Base-by-base conservation (phyloP, 208 protist species). In the Trypanosomatidae sp. region DNA sequence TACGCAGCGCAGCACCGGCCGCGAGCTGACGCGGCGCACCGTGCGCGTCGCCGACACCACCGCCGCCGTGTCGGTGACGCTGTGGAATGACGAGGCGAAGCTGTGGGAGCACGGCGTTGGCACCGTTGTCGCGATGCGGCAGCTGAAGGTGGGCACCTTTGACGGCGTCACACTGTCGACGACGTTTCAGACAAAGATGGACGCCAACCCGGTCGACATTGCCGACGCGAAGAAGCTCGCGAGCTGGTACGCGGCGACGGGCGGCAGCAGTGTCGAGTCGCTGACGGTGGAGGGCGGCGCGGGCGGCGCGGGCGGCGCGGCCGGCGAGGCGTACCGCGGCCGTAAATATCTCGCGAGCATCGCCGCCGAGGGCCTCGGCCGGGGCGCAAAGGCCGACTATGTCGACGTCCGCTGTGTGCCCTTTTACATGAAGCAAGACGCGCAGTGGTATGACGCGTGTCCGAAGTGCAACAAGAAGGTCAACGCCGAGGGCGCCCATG, bases 401-500 rank as follows among this genome's bases (percentile, higher is more conserved):
- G 73, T 91, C 23, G 79, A 90, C 43, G 70, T 91, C 8, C 86
- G 86, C 33, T 89, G 81, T 48, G 72, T 85, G n/a, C 78, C 82
- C 10, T 72, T 91, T 30, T 91, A 94, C 68, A 70, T 94, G 33
- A 91, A 91, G 61, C 77, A 88, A 58, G 86, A 94, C 48, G 57
- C 71, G 23, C 78, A 88, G 68, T 91, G 78, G 78, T 94, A 94
- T 68, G 76, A 91, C 44, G 80, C 86, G 43, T 94, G 86, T 59
- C 84, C 84, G 24, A 72, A 66, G 43, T 94, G 86, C 71, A 91
- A 91, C 60, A 91, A 91, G 62, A 94, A 94, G 67, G 81, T 94
- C 18, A 91, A 60, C 13, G 58, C 71, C 32, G 71, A 89, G 33
- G 81, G 78, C 0, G 75, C 79, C 6, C 65, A 86, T 48, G 71